A percentile compares a stretch with the other conserved stretches of the same genome.
Evolutionary conservation across 345 rosid species (phyloP).

Genomic region (Garcia nutans): DNA sequence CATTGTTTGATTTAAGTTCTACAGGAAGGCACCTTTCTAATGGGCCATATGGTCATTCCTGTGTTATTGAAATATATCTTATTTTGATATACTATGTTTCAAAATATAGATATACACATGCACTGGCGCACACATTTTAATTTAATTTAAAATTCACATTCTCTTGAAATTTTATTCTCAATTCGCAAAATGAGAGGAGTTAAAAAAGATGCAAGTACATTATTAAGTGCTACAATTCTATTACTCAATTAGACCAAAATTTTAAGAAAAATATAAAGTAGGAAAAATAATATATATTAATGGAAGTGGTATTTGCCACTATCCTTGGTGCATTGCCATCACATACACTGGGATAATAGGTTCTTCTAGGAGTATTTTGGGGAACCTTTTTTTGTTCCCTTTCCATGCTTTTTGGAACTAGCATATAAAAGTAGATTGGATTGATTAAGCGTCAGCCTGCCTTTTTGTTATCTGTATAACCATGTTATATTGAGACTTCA

Average conservation of each 20-base stretch:
- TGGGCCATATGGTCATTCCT: too few species aligned
- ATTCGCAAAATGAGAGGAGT: background rate
- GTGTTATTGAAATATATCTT: too few species aligned
- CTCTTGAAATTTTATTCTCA: too few species aligned
- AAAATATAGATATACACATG: too few species aligned
- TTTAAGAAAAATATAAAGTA: background rate
- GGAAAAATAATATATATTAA: too few species aligned
- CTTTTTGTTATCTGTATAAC: background rate
- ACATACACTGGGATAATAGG: background rate
- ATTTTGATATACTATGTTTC: too few species aligned
- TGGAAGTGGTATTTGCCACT: background rate
- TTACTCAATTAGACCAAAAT: background rate
- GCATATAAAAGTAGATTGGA: background rate
- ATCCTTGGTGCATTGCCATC: background rate
- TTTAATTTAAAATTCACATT: too few species aligned
- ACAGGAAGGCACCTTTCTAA: too few species aligned
- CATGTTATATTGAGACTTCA: background rate
- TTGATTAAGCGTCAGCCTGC: background rate
- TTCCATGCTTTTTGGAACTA: background rate
- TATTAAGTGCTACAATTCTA: too few species aligned
- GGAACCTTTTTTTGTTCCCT: background rate
- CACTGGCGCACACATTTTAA: too few species aligned
- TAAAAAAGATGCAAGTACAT: too few species aligned
- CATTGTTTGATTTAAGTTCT: too few species aligned
- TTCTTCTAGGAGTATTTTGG: background rate